These are phyloP conservation scores for Strobilomyces dryophilus DNA, from an alignment of 768 basidiomycete species.

Conservation along the genomic window DNA sequence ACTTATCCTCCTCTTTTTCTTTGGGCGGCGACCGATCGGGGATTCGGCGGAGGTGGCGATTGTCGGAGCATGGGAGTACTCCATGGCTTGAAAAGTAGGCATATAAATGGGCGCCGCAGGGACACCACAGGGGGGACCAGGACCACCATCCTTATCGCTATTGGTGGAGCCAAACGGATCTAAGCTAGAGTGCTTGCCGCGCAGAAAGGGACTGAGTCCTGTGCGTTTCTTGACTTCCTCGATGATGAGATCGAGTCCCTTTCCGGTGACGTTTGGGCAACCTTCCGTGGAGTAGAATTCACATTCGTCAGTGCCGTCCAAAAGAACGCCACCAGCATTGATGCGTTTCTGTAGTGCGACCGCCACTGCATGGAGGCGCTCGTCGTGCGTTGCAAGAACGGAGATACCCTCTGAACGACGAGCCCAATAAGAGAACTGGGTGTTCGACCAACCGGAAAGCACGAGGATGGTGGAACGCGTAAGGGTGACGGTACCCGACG, in stretches of 20 bases:
- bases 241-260: slow-evolving; percentile 46
- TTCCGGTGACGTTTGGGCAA: slow-evolving; percentile 42
- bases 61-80: slow-evolving; percentile 33
- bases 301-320: slow-evolving; percentile 23
- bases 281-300: slow-evolving; percentile 27
- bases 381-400: slow-evolving; percentile 40
- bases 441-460: slow-evolving; percentile 51
- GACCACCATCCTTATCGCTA: slow-evolving; percentile 32
- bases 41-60: slow-evolving; percentile 29
- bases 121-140: slow-evolving; percentile 21
- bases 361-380: slow-evolving; percentile 38
- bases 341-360: slow-evolving; percentile 40
- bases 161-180: slow-evolving; percentile 44
- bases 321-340: slow-evolving; percentile 29
- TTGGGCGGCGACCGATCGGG: slow-evolving; percentile 26
- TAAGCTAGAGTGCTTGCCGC: slow-evolving; percentile 48
- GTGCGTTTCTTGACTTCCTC: slow-evolving; percentile 48
- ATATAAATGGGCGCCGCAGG: slow-evolving; percentile 34
- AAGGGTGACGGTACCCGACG: slow-evolving; percentile 41
- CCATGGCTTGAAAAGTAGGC: slow-evolving; percentile 39
- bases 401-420: slow-evolving; percentile 47
- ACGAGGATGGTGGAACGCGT: slow-evolving; percentile 45
- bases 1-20: slow-evolving; percentile 35
- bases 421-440: slow-evolving; percentile 54
- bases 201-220: slow-evolving; percentile 44